A percentile compares a stretch with the other conserved stretches of the same genome.
Evolutionary conservation across 345 rosid genomes (phyloP).

Genomic region (Populus deltoides): DNA sequence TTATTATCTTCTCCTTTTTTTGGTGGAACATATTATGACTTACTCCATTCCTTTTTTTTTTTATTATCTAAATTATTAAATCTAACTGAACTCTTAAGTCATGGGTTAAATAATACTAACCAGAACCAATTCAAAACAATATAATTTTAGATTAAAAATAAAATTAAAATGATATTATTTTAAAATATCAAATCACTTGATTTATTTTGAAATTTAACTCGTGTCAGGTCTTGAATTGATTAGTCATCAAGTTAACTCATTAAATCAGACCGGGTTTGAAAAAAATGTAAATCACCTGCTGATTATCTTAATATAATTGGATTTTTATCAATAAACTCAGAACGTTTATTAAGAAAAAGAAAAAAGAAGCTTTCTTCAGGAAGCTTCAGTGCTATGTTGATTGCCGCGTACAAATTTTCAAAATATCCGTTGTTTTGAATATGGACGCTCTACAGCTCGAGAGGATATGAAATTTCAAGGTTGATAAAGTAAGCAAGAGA

Average conservation of each 20-base stretch:
- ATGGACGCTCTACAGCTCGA: not conserved
- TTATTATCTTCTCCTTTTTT: not conserved
- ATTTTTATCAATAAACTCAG: not conserved
- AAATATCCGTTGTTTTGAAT: not conserved
- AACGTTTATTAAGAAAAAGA: too few relatives aligned
- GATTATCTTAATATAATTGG: not conserved
- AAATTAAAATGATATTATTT: too few relatives aligned
- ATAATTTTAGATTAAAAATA: too few relatives aligned
- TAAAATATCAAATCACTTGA: too few relatives aligned
- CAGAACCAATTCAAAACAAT: too few relatives aligned
- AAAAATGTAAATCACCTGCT: not conserved
- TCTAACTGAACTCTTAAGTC: too few relatives aligned
- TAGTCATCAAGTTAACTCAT: too few relatives aligned
- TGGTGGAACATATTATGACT: not conserved
- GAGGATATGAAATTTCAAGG: not conserved
- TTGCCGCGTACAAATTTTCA: not conserved
- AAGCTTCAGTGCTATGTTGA: not conserved
- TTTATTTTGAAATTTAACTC: too few relatives aligned
- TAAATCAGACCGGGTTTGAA: fast-evolving
- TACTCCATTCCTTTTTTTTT: too few relatives aligned
- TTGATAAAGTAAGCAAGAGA: not conserved
- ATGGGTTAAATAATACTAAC: too few relatives aligned
- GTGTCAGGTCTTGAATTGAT: too few relatives aligned
- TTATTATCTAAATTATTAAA: too few relatives aligned
- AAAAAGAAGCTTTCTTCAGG: not conserved